Percentiles rank a stretch among this genome's conserved stretches.
These are phyloP conservation scores for Papiliotrema terrestris DNA, from an alignment of 1,284 basidiomycete species.

Conservation along the genomic window DNA sequence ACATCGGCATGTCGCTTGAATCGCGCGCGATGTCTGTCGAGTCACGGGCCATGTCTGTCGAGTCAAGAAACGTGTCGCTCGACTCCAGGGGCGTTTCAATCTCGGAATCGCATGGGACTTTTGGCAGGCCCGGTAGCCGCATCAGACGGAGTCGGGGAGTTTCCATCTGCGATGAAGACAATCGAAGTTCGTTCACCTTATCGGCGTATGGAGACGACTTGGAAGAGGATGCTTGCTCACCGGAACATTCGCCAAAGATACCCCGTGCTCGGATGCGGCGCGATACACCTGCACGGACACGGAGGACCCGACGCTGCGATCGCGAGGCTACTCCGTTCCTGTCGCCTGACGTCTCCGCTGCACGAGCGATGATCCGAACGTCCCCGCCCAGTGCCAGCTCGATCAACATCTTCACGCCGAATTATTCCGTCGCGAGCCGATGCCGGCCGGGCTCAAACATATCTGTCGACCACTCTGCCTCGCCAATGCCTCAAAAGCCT, in stretches of 20 bases:
- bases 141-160: not conserved
- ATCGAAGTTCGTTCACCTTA: constrained; percentile 16
- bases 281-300: too few species aligned
- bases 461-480: not conserved
- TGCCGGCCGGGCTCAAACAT: not conserved
- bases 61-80: too few species aligned
- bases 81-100: too few species aligned
- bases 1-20: too few species aligned
- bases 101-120: not conserved
- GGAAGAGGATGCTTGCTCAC: not conserved
- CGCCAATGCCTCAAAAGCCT: not conserved
- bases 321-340: not conserved
- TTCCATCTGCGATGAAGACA: constrained; percentile 10
- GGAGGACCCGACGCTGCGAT: too few species aligned
- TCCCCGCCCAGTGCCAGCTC: not conserved
- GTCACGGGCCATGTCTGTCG: too few species aligned
- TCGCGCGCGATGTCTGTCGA: too few species aligned
- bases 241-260: not conserved
- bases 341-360: not conserved
- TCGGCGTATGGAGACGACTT: constrained; percentile 18
- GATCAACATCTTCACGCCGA: not conserved
- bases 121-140: not conserved
- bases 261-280: not conserved
- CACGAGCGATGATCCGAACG: not conserved
- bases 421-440: not conserved